These are phyloP conservation scores for Dimocarpus longan DNA, from an alignment of 345 rosid genomes.

Conservation along the genomic window DNA sequence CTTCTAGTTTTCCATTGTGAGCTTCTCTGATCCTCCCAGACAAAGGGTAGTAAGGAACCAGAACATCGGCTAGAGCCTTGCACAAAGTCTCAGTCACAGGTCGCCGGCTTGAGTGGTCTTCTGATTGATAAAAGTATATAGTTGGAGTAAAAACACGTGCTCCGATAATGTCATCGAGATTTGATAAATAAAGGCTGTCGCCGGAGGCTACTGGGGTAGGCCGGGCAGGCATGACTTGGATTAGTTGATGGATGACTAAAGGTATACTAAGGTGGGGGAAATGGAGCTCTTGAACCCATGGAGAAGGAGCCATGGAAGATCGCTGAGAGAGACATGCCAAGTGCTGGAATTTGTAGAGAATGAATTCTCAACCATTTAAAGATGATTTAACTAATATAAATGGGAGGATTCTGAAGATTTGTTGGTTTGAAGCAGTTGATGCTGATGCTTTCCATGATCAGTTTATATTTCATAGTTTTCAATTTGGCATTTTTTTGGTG, in stretches of 20 bases:
- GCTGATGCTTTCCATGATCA: slow-evolving; percentile 30
- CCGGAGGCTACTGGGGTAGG: slow-evolving; percentile 51
- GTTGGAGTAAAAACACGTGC: slow-evolving; percentile 90
- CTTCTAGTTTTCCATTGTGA: slow-evolving; percentile 65
- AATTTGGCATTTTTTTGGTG: not conserved
- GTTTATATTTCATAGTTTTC: not conserved
- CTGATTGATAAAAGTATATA: slow-evolving; percentile 60
- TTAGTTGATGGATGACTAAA: slow-evolving; percentile 32
- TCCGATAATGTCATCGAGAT: slow-evolving; percentile 79
- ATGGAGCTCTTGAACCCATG: slow-evolving; percentile 66
- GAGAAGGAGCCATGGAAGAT: slow-evolving; percentile 58
- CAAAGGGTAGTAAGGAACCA: slow-evolving; percentile 86
- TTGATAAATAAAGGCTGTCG: slow-evolving; percentile 76
- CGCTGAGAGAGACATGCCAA: slow-evolving; percentile 11
- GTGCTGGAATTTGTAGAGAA: slow-evolving; percentile 27
- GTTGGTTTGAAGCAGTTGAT: slow-evolving; percentile 41
- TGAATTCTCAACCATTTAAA: slow-evolving; percentile 22
- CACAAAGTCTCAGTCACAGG: slow-evolving; percentile 39
- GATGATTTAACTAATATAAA: slow-evolving; percentile 14
- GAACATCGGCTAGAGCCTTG: slow-evolving; percentile 58
- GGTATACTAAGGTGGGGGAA: slow-evolving; percentile 54
- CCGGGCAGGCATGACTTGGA: slow-evolving; percentile 55
- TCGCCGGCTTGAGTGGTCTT: slow-evolving; percentile 6
- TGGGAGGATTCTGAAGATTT: slow-evolving; percentile 16
- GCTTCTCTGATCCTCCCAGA: slow-evolving; percentile 78